Percentiles rank a stretch among this genome's conserved stretches.
phyloP scores from a whole-genome alignment of 2,329 filamentous ascomycete genomes.

The Fusarium annulatum region DNA sequence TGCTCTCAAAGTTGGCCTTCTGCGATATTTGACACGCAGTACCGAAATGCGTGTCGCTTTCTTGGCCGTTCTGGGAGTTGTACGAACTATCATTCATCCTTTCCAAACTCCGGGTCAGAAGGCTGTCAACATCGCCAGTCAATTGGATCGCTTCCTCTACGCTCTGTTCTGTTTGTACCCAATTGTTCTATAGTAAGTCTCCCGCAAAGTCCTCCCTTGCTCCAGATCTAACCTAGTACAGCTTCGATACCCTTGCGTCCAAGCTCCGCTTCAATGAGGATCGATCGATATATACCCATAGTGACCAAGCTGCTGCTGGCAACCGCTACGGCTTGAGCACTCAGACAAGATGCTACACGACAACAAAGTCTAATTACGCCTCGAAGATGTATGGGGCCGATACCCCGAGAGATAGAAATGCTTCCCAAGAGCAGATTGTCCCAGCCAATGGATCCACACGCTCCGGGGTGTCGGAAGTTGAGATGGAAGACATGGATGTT shows the following conservation, averaged over 20 bases:
- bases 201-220: background rate
- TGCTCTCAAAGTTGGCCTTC: constrained; percentile 48
- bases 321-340: constrained; percentile 7
- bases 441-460: constrained; percentile 17
- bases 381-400: background rate
- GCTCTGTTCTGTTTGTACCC: constrained; percentile 56
- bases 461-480: constrained; percentile 16
- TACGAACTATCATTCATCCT: constrained; percentile 54
- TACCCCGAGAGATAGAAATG: background rate
- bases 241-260: constrained; percentile 50
- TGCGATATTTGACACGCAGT: constrained; percentile 52
- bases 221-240: background rate
- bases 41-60: constrained; percentile 54
- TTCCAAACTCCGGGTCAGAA: constrained; percentile 52
- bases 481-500: constrained; percentile 14
- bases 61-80: constrained; percentile 51
- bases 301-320: background rate
- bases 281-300: constrained; percentile 14
- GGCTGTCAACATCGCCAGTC: constrained; percentile 50
- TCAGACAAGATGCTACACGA: constrained; percentile 20
- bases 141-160: constrained; percentile 55
- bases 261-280: constrained; percentile 43
- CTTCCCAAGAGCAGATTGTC: constrained; percentile 23
- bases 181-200: constrained; percentile 52
- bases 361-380: constrained; percentile 16